A percentile compares a stretch with the other conserved stretches of the same genome.
Evolutionary conservation across 371 early-diverging fungal genomes (phyloP).

Genomic region (Fennellomyces sp.): DNA sequence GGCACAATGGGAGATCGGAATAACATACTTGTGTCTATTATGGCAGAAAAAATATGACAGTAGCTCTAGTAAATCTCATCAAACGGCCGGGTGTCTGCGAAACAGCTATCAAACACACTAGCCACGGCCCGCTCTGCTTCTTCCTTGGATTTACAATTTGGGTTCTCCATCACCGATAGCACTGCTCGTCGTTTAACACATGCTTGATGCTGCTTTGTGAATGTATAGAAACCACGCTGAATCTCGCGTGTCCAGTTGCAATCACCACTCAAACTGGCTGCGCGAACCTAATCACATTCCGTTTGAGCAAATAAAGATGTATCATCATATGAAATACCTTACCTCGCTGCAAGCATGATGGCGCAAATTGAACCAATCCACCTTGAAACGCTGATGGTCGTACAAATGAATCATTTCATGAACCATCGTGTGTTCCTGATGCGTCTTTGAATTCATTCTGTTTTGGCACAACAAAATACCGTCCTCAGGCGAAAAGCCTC

Average conservation of each 20-base stretch:
- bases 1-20: no score
- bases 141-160: conserved; percentile 70
- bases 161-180: conserved; percentile 76
- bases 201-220: conserved; percentile 90
- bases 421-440: conserved; percentile 89
- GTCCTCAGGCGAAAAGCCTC: conserved; percentile 80
- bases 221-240: conserved; percentile 73
- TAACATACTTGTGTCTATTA: no score
- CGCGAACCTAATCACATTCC: conserved; percentile 71
- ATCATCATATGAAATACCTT: conserved; percentile 10
- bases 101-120: conserved; percentile 90
- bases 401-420: conserved; percentile 98
- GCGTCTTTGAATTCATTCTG: conserved; percentile 67
- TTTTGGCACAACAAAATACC: conserved; percentile 91
- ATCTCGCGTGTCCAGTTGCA: conserved; percentile 90
- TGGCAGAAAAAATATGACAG: no score
- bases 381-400: conserved; percentile 82
- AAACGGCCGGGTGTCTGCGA: conserved; percentile 92
- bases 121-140: conserved; percentile 89
- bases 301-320: not conserved
- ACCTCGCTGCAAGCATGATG: conserved; percentile 94
- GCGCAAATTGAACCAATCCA: conserved; percentile 82
- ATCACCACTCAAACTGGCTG: conserved; percentile 91
- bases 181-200: conserved; percentile 92
- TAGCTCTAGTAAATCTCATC: conserved; percentile 90